Conservation (phyloP, 2,329 filamentous ascomycete species). For the Acephala macrosclerotiorum region DNA sequence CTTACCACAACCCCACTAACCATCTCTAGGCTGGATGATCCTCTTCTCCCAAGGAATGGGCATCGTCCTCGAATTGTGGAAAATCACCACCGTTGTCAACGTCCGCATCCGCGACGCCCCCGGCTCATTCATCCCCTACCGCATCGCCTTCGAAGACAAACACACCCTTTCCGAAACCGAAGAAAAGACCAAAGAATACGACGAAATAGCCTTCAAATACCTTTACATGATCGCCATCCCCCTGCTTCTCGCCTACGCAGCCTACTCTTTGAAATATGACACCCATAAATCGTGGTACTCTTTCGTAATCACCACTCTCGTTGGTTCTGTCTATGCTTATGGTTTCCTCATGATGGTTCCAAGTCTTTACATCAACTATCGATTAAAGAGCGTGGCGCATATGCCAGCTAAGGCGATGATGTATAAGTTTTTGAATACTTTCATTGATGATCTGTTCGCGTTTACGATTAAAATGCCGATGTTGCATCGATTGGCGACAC, state of each 20-base stretch:
- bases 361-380: conserved; percentile 97
- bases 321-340: conserved; percentile 96
- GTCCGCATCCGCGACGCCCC: conserved; percentile 77
- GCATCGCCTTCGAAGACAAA: conserved; percentile 91
- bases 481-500: conserved; percentile 87
- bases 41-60: conserved; percentile 78
- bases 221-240: conserved; percentile 93
- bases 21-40: conserved; percentile 82
- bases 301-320: conserved; percentile 92
- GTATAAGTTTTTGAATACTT: conserved; percentile 98
- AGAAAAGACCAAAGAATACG: conserved; percentile 98
- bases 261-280: conserved; percentile 91
- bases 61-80: conserved; percentile 84
- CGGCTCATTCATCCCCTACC: conserved; percentile 78
- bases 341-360: conserved; percentile 99
- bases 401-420: conserved; percentile 97
- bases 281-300: conserved; percentile 98
- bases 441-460: conserved; percentile 97
- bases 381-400: conserved; percentile 92
- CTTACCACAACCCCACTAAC: conserved; percentile 1
- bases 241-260: conserved; percentile 85
- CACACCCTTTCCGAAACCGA: conserved; percentile 94
- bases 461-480: conserved; percentile 99
- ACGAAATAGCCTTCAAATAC: conserved; percentile 97
- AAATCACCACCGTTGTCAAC: conserved; percentile 94